Conservation (phyloP, 768 basidiomycete genomes). For the Rhizopogon salebrosus region DNA sequence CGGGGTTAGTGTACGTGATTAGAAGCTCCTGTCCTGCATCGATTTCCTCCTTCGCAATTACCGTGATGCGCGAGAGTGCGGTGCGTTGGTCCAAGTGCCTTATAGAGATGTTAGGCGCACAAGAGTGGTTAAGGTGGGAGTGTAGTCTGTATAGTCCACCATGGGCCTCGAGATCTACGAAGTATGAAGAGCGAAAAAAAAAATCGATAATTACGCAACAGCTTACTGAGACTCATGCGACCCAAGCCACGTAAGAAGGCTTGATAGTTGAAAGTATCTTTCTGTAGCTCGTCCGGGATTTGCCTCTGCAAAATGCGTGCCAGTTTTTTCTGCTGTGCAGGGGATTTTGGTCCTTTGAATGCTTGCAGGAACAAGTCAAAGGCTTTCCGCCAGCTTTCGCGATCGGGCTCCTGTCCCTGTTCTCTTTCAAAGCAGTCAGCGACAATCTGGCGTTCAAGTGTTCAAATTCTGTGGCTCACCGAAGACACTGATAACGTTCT, state of each 20-base stretch:
- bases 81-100: constrained; percentile 69
- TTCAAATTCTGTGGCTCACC: constrained; percentile 5
- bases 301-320: constrained; percentile 47
- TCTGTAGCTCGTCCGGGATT: constrained; percentile 41
- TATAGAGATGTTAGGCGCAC: constrained; percentile 73
- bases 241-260: constrained; percentile 70
- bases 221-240: constrained; percentile 76
- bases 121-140: constrained; percentile 85
- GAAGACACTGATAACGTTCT: constrained; percentile 43
- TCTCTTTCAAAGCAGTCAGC: constrained; percentile 18
- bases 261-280: constrained; percentile 69
- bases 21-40: constrained; percentile 67
- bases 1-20: constrained; percentile 76
- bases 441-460: not conserved
- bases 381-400: constrained; percentile 63
- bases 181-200: constrained; percentile 1
- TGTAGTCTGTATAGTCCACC: constrained; percentile 84
- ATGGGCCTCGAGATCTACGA: constrained; percentile 72
- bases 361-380: constrained; percentile 52
- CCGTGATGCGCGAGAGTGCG: constrained; percentile 67
- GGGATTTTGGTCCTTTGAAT: constrained; percentile 53
- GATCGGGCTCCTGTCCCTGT: constrained; percentile 48
- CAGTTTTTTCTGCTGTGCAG: constrained; percentile 53
- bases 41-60: constrained; percentile 64
- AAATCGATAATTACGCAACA: constrained; percentile 1